These are phyloP conservation scores for Elsinoe ampelina DNA, from an alignment of 2,329 filamentous ascomycete species.

Conservation along the genomic window DNA sequence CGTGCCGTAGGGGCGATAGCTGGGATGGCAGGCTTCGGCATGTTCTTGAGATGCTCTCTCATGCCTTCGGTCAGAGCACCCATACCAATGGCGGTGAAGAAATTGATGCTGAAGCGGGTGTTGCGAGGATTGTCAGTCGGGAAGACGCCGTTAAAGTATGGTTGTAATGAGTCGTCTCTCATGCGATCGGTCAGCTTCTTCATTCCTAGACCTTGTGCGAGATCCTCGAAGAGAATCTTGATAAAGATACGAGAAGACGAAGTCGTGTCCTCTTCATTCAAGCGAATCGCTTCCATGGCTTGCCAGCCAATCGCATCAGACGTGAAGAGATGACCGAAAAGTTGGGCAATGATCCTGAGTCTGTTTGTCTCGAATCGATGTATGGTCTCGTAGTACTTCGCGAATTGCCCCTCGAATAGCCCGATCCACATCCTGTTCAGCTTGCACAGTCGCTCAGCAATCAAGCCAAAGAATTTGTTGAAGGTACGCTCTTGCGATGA, in stretches of 20 bases:
- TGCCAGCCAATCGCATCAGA: conserved; percentile 91
- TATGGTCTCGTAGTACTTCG: conserved; percentile 93
- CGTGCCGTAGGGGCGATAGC: conserved; percentile 42
- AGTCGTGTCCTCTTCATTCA: conserved; percentile 96
- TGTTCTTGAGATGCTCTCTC: conserved; percentile 80
- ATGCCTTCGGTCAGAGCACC: conserved; percentile 89
- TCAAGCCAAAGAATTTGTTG: conserved; percentile 91
- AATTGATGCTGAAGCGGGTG: conserved; percentile 96
- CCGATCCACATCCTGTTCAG: conserved; percentile 92
- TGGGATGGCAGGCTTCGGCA: conserved; percentile 73
- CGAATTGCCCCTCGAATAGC: conserved; percentile 81
- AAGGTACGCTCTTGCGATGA: conserved; percentile 95
- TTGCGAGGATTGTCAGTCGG: conserved; percentile 81
- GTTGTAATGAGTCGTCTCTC: conserved; percentile 66
- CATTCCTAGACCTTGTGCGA: conserved; percentile 79
- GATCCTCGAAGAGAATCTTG: conserved; percentile 93
- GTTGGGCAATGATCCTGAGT: conserved; percentile 85
- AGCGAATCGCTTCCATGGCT: conserved; percentile 68
- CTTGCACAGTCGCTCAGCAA: conserved; percentile 91
- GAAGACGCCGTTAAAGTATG: conserved; percentile 77
- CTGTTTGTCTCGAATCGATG: conserved; percentile 95
- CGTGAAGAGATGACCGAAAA: conserved; percentile 85
- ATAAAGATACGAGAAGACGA: conserved; percentile 96
- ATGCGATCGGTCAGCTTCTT: conserved; percentile 66
- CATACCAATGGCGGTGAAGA: conserved; percentile 97